Evolutionary conservation across 176 grass and related monocot species (phyloP).

Genomic region (Tuctoria greenei): DNA sequence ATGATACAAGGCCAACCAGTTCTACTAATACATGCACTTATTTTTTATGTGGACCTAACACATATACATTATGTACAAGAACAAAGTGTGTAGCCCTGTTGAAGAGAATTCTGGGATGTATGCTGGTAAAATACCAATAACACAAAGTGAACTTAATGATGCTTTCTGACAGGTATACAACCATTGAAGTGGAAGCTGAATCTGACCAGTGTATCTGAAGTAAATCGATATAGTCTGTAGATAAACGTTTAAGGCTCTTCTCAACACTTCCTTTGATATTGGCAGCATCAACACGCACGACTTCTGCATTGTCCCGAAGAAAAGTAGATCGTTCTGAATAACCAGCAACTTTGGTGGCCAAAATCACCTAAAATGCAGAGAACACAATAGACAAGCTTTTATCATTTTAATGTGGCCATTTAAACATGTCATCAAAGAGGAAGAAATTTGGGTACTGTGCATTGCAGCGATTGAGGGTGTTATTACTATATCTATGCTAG

Average conservation of each 20-base stretch:
- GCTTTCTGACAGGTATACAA: background rate
- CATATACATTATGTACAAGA: background rate
- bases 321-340: slow-evolving; percentile 61
- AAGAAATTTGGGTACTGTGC: background rate
- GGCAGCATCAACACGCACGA: slow-evolving; percentile 65
- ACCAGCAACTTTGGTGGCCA: slow-evolving; percentile 88
- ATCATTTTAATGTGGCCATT: slow-evolving; percentile 18
- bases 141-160: slow-evolving; percentile 7
- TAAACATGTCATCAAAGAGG: background rate
- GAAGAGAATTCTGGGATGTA: background rate
- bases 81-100: background rate
- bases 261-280: slow-evolving; percentile 90
- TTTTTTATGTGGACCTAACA: background rate
- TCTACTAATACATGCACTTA: background rate
- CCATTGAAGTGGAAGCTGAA: background rate
- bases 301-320: slow-evolving; percentile 56
- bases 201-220: slow-evolving; percentile 95
- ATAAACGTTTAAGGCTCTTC: slow-evolving; percentile 86
- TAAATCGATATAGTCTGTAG: slow-evolving; percentile 92
- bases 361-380: slow-evolving; percentile 56
- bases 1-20: background rate
- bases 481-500: background rate
- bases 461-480: background rate
- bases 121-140: background rate
- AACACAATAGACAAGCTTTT: background rate